Base-by-base conservation (phyloP, 2,329 filamentous ascomycete genomes). In the Paramyrothecium sp. region DNA sequence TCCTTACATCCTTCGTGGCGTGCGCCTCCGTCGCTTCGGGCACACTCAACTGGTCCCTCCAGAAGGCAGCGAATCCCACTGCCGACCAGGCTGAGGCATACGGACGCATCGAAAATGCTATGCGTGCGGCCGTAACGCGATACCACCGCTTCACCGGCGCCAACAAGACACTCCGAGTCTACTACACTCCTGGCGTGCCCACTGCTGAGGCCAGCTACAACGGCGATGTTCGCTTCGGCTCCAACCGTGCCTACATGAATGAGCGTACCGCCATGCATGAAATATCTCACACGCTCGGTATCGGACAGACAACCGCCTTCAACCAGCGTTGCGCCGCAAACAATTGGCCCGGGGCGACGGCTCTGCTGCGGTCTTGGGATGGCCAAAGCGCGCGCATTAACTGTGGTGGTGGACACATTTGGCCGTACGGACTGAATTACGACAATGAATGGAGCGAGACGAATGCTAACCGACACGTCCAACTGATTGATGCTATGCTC, bases 201-300 rank as follows among this genome's bases (percentile, higher is more conserved):
- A 80, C 78, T 0, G 78, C 78, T 22, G 78, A 80, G 60, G 78
- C 71, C 10, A 77, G 66, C 70, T 76, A 71, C 66, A 78, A 74
- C 63, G 78, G 78, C 46, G 73, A 77, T 64, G 67, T 80, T n/a
- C 74, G 78, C 16, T 80, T 81, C 65, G 78, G 77, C 5, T 68
- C 71, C 13, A 70, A 79, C 69, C 65, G 78, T 10, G 60, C 72
- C 0, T 80, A 77, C 69, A 80, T 81, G 78, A 79, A 65, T 51
- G 75, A 80, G 65, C 76, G 78, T 16, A 79, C 77, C 3, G 77
- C 78, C 5, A 69, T 81, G 63, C 78, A 81, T 61, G 78, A 81
- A 67, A 78, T 79, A 48, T 60, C 77, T 2, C 78, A 80, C 63
- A 80, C 77, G 1, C 72, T 81, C 5, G 78, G 78, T 3, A 69